Evolutionary conservation across 1,284 basidiomycete species (phyloP), one percentile per base, ranked within the genome.

Genomic region (Exobasidium rhododendri): DNA sequence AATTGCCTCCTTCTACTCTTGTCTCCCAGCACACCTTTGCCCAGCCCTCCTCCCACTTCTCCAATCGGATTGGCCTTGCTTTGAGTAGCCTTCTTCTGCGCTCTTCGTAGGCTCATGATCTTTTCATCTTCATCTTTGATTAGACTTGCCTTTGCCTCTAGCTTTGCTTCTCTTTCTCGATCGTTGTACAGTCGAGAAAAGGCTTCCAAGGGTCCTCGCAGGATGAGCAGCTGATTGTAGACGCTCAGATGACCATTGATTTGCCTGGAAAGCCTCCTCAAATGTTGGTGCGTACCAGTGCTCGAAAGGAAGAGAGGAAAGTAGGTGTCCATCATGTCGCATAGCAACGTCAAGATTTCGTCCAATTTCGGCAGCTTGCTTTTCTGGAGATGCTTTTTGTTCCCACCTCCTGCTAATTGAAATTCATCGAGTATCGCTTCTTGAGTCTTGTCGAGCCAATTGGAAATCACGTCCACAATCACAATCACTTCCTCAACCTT

Each of bases 151-250:
- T 7, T 40, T 24, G 31, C 28, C 35, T 55, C 24, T 14, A 30
- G 2, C 29, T 55, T 31, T 55, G 52, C 52, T 50, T 50, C 47
- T 14, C 24, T 20, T 26, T 24, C 2, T 6, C 24, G 47, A 50
- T 50, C 47, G 13, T 17, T 26, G 14, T 50, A 14, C 47, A 50
- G 28, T 50, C 26, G 22, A 28, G 47, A 20, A 26, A 55, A 55
- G 14, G 52, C 52, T 35, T 20, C 52, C 20, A 55, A 26, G 2
- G 52, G 52, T 44, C 52, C 52, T 6, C 52, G 52, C 11, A 55
- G 30, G 3, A 44, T 6, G 3, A 13, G 22, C 29, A 55, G 22
- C 17, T 26, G 20, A 22, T 55, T 44, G 20, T n/a, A 20, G 17
- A 20, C 13, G 3, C 17, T n/a, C 6, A 55, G 29, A 32, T 55